Conservation (phyloP, 192 early-diverging fungal genomes). For the Entrophospora sp. region DNA sequence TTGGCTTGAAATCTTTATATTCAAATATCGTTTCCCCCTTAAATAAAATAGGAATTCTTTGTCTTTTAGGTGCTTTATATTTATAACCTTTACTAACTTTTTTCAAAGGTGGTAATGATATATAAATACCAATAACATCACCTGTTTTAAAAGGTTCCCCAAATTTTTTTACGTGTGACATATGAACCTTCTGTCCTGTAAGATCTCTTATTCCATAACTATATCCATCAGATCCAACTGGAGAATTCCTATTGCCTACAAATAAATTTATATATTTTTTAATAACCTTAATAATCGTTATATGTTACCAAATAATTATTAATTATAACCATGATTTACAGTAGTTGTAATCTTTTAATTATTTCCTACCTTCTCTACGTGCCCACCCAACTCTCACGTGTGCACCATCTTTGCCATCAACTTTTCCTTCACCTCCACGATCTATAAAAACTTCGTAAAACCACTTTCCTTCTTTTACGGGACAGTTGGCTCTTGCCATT, state of each 20-base stretch:
- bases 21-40: slow-evolving; percentile 47
- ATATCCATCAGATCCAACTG: slow-evolving; percentile 59
- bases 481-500: slow-evolving; percentile 51
- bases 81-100: slow-evolving; percentile 10
- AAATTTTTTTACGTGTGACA: slow-evolving; percentile 37
- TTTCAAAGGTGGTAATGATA: slow-evolving; percentile 38
- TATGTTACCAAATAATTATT: not conserved
- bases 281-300: not conserved
- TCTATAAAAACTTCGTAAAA: slow-evolving; percentile 52
- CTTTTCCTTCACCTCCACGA: slow-evolving; percentile 33
- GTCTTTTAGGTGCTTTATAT: slow-evolving; percentile 30
- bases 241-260: slow-evolving; percentile 47
- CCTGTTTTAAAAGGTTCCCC: slow-evolving; percentile 52
- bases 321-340: not conserved
- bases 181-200: slow-evolving; percentile 52
- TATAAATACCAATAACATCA: slow-evolving; percentile 56
- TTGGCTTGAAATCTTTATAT: slow-evolving; percentile 45
- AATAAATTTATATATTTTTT: too few relatives aligned
- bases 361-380: slow-evolving; percentile 45
- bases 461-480: slow-evolving; percentile 53
- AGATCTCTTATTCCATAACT: slow-evolving; percentile 55
- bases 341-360: not conserved
- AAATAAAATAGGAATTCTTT: slow-evolving; percentile 41
- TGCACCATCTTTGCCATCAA: slow-evolving; percentile 37
- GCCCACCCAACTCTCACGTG: slow-evolving; percentile 61